Percentiles rank a stretch among this genome's conserved stretches.
Evolutionary conservation across 2,329 filamentous ascomycete species (phyloP).

Genomic region (Paecilomyces dactylethromorphus): DNA sequence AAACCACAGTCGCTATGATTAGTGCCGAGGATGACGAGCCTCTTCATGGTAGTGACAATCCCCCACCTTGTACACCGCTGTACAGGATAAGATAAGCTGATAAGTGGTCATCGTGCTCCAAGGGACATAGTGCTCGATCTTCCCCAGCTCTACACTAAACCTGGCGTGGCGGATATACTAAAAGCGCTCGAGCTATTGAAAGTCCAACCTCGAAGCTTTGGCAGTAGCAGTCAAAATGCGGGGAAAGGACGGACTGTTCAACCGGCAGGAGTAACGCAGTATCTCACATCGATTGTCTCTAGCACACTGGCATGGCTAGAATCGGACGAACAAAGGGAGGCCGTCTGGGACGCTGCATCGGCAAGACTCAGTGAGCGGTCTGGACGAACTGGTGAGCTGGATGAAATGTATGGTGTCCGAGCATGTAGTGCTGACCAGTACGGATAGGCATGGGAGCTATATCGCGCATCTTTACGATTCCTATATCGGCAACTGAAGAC

Average conservation of each 20-base stretch:
- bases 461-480: slow-evolving; percentile 55
- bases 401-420: slow-evolving; percentile 2
- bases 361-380: slow-evolving; percentile 77
- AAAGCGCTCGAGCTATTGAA: slow-evolving; percentile 60
- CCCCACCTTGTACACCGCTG: slow-evolving; percentile 10
- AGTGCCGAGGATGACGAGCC: slow-evolving; percentile 27
- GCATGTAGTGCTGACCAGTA: slow-evolving; percentile 8
- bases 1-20: slow-evolving; percentile 22
- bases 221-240: slow-evolving; percentile 18
- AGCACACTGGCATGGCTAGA: slow-evolving; percentile 40
- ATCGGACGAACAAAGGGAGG: slow-evolving; percentile 36
- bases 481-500: slow-evolving; percentile 33
- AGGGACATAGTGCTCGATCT: slow-evolving; percentile 57
- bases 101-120: slow-evolving; percentile 13
- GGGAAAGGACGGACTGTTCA: slow-evolving; percentile 26
- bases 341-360: slow-evolving; percentile 68
- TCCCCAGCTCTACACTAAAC: slow-evolving; percentile 75
- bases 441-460: slow-evolving; percentile 55
- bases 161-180: slow-evolving; percentile 58
- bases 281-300: slow-evolving; percentile 42
- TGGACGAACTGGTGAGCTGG: slow-evolving; percentile 61
- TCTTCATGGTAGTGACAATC: slow-evolving; percentile 27
- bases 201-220: slow-evolving; percentile 52
- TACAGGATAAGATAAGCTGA: slow-evolving; percentile 18
- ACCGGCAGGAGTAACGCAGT: slow-evolving; percentile 35